Percentiles rank a stretch among this genome's conserved stretches.
Evolutionary conservation across 1,284 basidiomycete species (phyloP).

Genomic region (Tilletia walkeri): DNA sequence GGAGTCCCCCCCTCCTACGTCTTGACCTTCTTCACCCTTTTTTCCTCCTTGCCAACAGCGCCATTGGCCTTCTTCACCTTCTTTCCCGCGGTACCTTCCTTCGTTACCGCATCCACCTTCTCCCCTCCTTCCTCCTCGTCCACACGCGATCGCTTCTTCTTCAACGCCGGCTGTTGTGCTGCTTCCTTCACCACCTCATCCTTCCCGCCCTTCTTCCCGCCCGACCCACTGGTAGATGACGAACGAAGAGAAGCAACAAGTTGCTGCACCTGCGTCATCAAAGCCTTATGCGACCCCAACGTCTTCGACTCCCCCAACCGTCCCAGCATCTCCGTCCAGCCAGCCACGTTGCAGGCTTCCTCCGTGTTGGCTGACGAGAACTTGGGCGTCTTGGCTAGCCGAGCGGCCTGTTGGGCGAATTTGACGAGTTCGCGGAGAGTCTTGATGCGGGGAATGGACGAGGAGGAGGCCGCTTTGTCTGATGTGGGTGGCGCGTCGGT

Average conservation of each 20-base stretch:
- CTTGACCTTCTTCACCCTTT: conserved; percentile 3
- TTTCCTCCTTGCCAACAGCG: neutral
- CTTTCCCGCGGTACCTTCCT: neutral
- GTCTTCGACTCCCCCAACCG: neutral
- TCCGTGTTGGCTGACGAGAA: neutral
- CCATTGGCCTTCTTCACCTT: conserved; percentile 3
- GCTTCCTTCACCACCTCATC: neutral
- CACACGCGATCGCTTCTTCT: neutral
- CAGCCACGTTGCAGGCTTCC: neutral
- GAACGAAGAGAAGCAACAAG: neutral
- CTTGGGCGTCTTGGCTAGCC: neutral
- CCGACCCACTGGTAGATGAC: neutral
- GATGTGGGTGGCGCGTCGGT: neutral
- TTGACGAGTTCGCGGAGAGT: neutral
- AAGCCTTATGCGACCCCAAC: neutral
- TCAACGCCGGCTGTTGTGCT: neutral
- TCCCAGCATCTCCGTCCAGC: neutral
- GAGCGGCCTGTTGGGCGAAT: conserved; percentile 6
- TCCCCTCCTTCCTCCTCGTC: neutral
- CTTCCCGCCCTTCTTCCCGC: neutral
- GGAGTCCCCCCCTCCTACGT: neutral
- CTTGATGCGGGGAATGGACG: neutral
- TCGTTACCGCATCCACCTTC: neutral
- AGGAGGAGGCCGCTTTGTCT: neutral
- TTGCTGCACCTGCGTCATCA: conserved; percentile 10